Evolutionary conservation across 225 moss, liverwort and hornwort genomes (phyloP), one percentile per base, ranked within the genome.

Genomic region (Bryum argenteum): DNA sequence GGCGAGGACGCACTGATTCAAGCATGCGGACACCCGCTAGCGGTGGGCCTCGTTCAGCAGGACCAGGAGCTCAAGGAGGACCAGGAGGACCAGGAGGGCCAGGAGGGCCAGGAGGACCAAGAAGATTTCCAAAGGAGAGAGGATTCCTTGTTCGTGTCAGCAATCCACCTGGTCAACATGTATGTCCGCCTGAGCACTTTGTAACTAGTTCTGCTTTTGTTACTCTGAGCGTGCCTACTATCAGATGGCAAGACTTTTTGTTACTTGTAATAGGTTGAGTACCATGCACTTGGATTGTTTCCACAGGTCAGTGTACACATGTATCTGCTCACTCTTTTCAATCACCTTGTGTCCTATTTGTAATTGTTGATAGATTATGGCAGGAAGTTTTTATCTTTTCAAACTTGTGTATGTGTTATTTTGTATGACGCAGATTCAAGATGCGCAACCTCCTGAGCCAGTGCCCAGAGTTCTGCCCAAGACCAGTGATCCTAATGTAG

Each of bases 401-500:
- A 59, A 73, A 16, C 23, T 57, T 63, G 37, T 41, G 57, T 18
- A 5, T 69, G 3, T 70, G 1, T 18, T 50, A 17, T 58, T 63
- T 70, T 71, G 69, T 22, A 76, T 33, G 33, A 33, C 33, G 66
- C 77, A 91, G 87, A 92, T 87, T 61, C 87, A 88, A 80, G 98
- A 98, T 73, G 84, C 67, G 55, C 91, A 90, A 66, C 77, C 82
- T 59, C 80, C 83, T 71, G 94, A 94, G 73, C 92, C 94, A 53
- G 63, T 87, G 61, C 98, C 98, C 41, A 89, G 98, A 80, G 88
- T 98, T 68, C 83, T 98, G 66, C 89, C 92, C 13, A 89, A 92
- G 66, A 84, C 83, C 44, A 88, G 87, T 77, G 98, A 98, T 79
- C 98, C 98, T 16, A 98, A 87, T 73, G 87, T 98, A 64, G 92